Evolutionary conservation across 2,329 filamentous ascomycete genomes (phyloP).

Genomic region (Talaromyces sp.): DNA sequence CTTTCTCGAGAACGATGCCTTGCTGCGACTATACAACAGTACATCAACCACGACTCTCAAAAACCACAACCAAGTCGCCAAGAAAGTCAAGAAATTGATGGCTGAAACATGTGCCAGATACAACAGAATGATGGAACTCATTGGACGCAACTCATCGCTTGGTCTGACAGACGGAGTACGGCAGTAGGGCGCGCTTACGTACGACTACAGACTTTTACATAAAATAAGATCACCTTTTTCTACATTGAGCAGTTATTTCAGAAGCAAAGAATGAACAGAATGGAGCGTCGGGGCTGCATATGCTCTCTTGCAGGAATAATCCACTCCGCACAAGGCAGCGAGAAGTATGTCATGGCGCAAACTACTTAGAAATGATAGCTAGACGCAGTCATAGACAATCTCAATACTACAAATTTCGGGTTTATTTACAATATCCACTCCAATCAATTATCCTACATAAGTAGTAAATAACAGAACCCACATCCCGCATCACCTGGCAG

Average conservation of each 20-base stretch:
- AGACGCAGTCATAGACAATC: background rate
- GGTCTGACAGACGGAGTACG: no score
- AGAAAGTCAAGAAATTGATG: background rate
- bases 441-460: background rate
- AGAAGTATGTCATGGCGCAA: background rate
- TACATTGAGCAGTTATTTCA: background rate
- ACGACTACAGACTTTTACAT: background rate
- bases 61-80: background rate
- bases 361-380: background rate
- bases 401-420: background rate
- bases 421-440: background rate
- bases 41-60: background rate
- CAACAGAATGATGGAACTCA: background rate
- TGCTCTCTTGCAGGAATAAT: background rate
- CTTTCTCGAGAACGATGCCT: background rate
- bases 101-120: background rate
- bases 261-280: background rate
- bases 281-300: background rate
- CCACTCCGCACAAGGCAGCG: background rate
- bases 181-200: no score
- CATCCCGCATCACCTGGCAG: background rate
- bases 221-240: background rate
- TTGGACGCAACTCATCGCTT: background rate
- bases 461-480: background rate
- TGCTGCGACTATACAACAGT: background rate